Percentiles rank a stretch among this genome's conserved stretches.
These are phyloP conservation scores for Penicillium sp. DNA, from an alignment of 2,329 filamentous ascomycete genomes.

Conservation along the genomic window DNA sequence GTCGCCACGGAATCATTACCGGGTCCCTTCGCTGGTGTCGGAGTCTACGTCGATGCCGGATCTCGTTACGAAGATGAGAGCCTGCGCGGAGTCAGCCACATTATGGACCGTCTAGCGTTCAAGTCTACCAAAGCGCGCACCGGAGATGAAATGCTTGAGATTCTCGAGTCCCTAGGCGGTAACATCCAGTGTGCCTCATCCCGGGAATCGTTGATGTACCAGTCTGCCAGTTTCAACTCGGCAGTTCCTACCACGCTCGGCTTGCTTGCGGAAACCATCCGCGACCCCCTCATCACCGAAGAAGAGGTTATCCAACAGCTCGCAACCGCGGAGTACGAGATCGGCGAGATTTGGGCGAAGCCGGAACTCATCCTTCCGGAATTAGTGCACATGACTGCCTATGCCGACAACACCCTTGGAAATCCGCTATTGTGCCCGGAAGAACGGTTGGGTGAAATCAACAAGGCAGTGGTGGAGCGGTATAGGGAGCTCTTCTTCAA, in stretches of 20 bases:
- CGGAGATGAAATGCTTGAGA: slow-evolving; percentile 82
- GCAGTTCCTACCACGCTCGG: slow-evolving; percentile 79
- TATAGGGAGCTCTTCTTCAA: slow-evolving; percentile 83
- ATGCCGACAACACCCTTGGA: slow-evolving; percentile 91
- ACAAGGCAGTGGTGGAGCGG: slow-evolving; percentile 67
- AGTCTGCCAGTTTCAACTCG: slow-evolving; percentile 94
- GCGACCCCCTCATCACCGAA: slow-evolving; percentile 78
- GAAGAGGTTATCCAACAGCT: slow-evolving; percentile 84
- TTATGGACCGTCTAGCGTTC: slow-evolving; percentile 93
- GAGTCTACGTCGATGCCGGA: slow-evolving; percentile 92
- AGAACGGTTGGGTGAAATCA: slow-evolving; percentile 74
- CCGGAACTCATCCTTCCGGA: slow-evolving; percentile 94
- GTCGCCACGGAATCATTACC: slow-evolving; percentile 93
- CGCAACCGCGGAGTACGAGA: slow-evolving; percentile 90
- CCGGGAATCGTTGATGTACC: slow-evolving; percentile 96
- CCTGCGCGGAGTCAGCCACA: slow-evolving; percentile 87
- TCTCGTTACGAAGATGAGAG: slow-evolving; percentile 87
- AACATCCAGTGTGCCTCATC: slow-evolving; percentile 97
- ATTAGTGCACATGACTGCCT: slow-evolving; percentile 91
- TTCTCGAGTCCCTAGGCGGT: slow-evolving; percentile 82
- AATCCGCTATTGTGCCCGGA: slow-evolving; percentile 89
- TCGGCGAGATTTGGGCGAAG: slow-evolving; percentile 96
- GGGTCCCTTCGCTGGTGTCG: slow-evolving; percentile 90
- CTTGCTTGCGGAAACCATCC: slow-evolving; percentile 89
- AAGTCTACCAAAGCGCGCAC: slow-evolving; percentile 73